Conservation (phyloP, 257 asterid genomes). For the Solanum sitiens region DNA sequence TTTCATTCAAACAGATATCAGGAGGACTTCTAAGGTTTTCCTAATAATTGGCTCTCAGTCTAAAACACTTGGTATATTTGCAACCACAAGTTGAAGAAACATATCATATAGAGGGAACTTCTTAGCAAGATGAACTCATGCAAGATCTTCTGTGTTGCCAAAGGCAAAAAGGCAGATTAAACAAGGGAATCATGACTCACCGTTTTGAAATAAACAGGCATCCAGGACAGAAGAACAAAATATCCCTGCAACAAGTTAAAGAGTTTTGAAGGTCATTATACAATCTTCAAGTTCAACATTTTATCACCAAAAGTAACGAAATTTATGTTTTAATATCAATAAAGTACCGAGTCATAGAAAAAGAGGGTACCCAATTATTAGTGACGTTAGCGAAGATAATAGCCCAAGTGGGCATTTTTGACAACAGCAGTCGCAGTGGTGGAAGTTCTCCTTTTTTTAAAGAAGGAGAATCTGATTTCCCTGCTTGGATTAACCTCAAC, state of each 20-base stretch:
- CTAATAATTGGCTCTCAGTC: background rate
- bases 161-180: background rate
- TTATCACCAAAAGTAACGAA: background rate
- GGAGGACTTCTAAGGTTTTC: background rate
- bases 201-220: constrained; percentile 94
- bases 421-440: constrained; percentile 46
- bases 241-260: constrained; percentile 64
- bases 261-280: background rate
- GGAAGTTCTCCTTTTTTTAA: constrained; percentile 56
- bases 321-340: background rate
- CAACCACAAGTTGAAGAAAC: background rate
- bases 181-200: constrained; percentile 32
- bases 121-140: background rate
- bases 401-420: constrained; percentile 90
- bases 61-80: background rate
- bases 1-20: background rate
- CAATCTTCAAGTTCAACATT: background rate
- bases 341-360: background rate
- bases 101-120: background rate
- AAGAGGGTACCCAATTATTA: constrained; percentile 63
- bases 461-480: constrained; percentile 43
- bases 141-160: background rate
- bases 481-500: constrained; percentile 69
- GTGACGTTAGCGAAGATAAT: constrained; percentile 76
- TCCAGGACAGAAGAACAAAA: constrained; percentile 95